phyloP scores from a whole-genome alignment of 2,329 filamentous ascomycete genomes.

The Xylaria sp. region DNA sequence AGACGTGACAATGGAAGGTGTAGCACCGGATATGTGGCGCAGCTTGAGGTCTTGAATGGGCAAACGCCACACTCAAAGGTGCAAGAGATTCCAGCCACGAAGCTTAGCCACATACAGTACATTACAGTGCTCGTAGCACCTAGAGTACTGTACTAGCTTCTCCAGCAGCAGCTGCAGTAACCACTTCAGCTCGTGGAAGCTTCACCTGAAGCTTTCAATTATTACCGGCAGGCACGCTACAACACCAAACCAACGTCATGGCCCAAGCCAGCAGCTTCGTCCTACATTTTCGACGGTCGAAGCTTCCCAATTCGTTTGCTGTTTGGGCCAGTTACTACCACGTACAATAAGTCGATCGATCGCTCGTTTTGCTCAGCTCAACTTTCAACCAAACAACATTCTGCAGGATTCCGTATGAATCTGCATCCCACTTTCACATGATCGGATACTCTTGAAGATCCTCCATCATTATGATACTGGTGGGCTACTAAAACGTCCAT shows the following conservation, averaged over 20 bases:
- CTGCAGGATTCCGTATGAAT: background rate
- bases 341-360: background rate
- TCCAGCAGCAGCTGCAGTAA: too few species aligned
- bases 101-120: background rate
- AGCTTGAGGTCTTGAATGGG: background rate
- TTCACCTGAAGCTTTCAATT: background rate
- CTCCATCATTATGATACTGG: background rate
- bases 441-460: background rate
- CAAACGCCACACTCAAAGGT: background rate
- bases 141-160: too few species aligned
- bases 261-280: background rate
- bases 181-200: too few species aligned
- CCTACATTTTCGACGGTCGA: slow-evolving; percentile 3
- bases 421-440: background rate
- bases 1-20: background rate
- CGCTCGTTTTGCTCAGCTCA: background rate
- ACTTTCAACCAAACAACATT: background rate
- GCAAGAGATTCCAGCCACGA: background rate
- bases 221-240: background rate
- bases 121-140: background rate
- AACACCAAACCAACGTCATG: background rate
- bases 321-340: background rate
- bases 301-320: background rate
- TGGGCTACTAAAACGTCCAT: background rate
- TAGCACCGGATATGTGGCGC: slow-evolving; percentile 3